A percentile compares a stretch with the other conserved stretches of the same genome.
These are phyloP conservation scores for Plectosphaerella cucumerina DNA, from an alignment of 2,329 filamentous ascomycete species.

Conservation along the genomic window DNA sequence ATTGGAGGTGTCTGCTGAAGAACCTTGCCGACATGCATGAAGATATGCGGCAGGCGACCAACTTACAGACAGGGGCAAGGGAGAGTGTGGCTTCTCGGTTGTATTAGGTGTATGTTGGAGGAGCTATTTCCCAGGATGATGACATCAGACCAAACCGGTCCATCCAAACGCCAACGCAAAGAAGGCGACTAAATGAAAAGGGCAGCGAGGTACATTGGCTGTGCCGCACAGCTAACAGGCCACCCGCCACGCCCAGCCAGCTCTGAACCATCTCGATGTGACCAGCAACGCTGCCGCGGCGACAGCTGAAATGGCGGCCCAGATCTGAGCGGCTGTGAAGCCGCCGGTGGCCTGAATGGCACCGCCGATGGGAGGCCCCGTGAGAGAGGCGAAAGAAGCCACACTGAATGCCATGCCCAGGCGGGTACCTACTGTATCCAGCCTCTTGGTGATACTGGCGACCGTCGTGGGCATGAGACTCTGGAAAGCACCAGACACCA, in stretches of 20 bases:
- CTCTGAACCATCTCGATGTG: conserved; percentile 10
- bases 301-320: conserved; percentile 26
- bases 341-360: conserved; percentile 19
- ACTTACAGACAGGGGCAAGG: no score
- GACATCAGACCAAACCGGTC: no score
- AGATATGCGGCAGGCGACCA: no score
- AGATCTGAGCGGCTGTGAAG: conserved; percentile 24
- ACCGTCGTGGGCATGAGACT: conserved; percentile 32
- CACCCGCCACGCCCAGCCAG: conserved; percentile 12
- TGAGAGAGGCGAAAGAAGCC: conserved; percentile 22
- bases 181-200: no score
- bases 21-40: no score
- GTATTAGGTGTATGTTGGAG: no score
- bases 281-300: conserved; percentile 18
- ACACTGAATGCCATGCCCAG: conserved; percentile 34
- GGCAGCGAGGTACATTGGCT: not conserved
- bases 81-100: no score
- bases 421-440: conserved; percentile 33
- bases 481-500: conserved; percentile 25
- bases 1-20: no score
- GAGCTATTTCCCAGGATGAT: no score
- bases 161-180: no score
- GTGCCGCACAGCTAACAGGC: not conserved
- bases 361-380: conserved; percentile 26
- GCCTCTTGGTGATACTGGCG: conserved; percentile 30